Conservation (phyloP, 2,329 filamentous ascomycete species). For the Fusarium sp. region DNA sequence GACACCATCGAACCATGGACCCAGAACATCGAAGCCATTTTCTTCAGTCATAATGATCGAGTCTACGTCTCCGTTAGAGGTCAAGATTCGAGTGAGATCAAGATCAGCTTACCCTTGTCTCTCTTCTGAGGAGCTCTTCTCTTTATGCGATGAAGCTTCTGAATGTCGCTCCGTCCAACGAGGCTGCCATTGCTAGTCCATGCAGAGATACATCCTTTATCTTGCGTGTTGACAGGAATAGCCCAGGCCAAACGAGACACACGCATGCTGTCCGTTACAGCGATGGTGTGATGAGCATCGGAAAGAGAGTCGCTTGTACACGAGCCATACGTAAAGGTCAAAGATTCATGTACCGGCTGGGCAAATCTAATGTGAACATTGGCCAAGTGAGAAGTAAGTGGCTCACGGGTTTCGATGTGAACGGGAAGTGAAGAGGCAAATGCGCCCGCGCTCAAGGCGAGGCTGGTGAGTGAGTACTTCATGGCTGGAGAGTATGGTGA, state of each 20-base stretch:
- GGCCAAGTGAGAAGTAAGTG: conserved; percentile 4
- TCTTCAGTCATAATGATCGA: background rate
- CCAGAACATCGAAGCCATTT: background rate
- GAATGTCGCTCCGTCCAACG: background rate
- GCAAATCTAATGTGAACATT: conserved; percentile 4
- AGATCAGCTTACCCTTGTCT: background rate
- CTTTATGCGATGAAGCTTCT: background rate
- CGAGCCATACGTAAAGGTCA: conserved; percentile 5
- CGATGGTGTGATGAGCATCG: conserved; percentile 13
- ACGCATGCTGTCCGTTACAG: background rate
- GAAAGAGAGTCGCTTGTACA: background rate
- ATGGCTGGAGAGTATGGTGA: background rate
- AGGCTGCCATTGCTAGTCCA: background rate
- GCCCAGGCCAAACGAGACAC: conserved; percentile 7
- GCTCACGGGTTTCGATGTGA: background rate
- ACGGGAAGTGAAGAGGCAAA: conserved; percentile 1
- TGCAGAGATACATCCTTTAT: background rate
- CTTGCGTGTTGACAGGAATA: background rate
- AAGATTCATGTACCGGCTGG: accelerated
- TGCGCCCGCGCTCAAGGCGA: background rate
- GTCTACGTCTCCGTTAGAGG: accelerated
- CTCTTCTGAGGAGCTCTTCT: background rate
- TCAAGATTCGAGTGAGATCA: accelerated
- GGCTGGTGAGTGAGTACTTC: background rate
- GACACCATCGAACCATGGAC: conserved; percentile 7